phyloP scores from a whole-genome alignment of 495 filamentous ascomycete genomes.

The Lophiotrema nucula region DNA sequence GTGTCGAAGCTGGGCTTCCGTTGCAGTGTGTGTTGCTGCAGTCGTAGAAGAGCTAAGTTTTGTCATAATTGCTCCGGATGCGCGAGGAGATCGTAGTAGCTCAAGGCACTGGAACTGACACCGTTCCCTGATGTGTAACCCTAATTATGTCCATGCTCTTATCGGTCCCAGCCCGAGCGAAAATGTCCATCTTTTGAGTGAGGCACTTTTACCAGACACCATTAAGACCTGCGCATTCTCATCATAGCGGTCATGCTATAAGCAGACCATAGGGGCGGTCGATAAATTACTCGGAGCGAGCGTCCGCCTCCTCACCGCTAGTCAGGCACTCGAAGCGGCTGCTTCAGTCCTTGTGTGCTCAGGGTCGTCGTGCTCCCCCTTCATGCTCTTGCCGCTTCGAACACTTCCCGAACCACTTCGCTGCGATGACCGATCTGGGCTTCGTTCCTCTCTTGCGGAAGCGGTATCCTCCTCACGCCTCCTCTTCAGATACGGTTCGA shows the following conservation, averaged over 20 bases:
- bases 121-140: slow-evolving; percentile 12
- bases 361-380: slow-evolving; percentile 19
- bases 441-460: slow-evolving; percentile 9
- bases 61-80: too few relatives aligned
- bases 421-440: slow-evolving; percentile 28
- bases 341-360: too few relatives aligned
- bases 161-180: slow-evolving; percentile 29
- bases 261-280: too few relatives aligned
- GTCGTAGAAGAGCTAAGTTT: too few relatives aligned
- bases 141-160: slow-evolving; percentile 31
- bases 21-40: too few relatives aligned
- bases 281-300: too few relatives aligned
- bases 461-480: slow-evolving; percentile 22
- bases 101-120: slow-evolving; percentile 1
- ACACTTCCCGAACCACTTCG: slow-evolving; percentile 24
- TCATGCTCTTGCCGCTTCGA: slow-evolving; percentile 19
- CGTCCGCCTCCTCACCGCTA: too few relatives aligned
- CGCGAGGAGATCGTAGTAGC: background rate
- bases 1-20: too few relatives aligned
- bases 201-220: too few relatives aligned
- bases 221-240: too few relatives aligned
- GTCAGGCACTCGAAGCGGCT: too few relatives aligned
- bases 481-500: slow-evolving; percentile 26
- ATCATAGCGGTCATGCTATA: slow-evolving; percentile 19
- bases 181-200: slow-evolving; percentile 7